These are phyloP conservation scores for Linnemannia schmuckeri DNA, from an alignment of 192 early-diverging fungal genomes.

Conservation along the genomic window DNA sequence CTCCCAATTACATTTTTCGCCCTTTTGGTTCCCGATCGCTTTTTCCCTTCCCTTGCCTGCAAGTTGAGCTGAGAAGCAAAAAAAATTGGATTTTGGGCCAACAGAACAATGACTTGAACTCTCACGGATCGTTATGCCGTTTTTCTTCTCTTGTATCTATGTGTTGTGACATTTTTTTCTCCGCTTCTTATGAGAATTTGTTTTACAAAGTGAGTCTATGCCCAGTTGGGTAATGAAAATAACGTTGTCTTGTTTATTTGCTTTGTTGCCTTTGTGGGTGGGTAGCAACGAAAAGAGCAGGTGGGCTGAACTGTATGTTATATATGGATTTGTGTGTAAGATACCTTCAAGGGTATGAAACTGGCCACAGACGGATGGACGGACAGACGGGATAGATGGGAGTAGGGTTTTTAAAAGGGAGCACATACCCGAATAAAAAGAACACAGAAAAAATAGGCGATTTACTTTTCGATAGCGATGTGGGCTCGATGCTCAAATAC, in stretches of 20 bases:
- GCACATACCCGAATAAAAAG: neutral
- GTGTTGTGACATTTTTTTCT: neutral
- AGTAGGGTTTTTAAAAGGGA: neutral
- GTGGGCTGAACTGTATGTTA: neutral
- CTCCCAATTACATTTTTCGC: neutral
- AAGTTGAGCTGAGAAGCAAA: neutral
- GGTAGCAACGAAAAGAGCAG: neutral
- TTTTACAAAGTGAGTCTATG: neutral
- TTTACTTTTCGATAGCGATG: neutral
- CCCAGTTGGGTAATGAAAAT: constrained; percentile 5
- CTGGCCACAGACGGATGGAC: too few relatives aligned
- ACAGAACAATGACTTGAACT: neutral
- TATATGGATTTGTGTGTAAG: too few relatives aligned
- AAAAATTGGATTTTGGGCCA: neutral
- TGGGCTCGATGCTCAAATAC: neutral
- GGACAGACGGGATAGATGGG: neutral
- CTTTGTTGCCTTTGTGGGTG: neutral
- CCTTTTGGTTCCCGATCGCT: neutral
- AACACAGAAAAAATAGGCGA: neutral
- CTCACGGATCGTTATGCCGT: neutral
- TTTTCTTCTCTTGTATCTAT: neutral
- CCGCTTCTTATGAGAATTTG: neutral
- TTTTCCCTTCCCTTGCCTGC: neutral
- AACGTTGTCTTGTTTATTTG: neutral
- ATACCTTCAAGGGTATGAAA: too few relatives aligned